These are phyloP conservation scores for Rhododendron ovatum DNA, from an alignment of 148 eudicot species.

Conservation along the genomic window DNA sequence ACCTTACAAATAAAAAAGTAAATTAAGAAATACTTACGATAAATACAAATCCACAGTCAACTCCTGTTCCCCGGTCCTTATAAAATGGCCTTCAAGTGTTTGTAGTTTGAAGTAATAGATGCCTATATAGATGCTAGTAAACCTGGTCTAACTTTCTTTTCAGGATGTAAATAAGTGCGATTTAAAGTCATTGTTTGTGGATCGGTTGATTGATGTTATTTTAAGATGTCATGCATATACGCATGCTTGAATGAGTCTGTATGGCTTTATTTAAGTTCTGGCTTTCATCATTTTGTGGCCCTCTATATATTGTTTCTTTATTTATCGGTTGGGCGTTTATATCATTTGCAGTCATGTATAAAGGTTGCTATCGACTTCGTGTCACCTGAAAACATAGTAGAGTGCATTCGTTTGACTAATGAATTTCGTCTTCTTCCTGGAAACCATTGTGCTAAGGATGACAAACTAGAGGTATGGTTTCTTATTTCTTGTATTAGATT, in stretches of 20 bases:
- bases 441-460: constrained; percentile 27
- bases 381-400: constrained; percentile 29
- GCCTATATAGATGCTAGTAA: neutral
- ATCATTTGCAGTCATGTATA: constrained; percentile 26
- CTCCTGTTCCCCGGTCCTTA: neutral
- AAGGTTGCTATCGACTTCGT: constrained; percentile 35
- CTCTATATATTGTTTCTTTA: no score
- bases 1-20: neutral
- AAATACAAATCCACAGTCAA: neutral
- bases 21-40: neutral
- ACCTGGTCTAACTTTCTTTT: neutral
- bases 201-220: neutral
- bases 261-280: neutral
- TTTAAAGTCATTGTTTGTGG: neutral
- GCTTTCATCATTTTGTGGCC: neutral
- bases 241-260: neutral
- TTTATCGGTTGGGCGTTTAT: neutral
- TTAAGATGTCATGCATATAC: neutral
- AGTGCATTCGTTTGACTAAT: constrained; percentile 28
- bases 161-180: neutral
- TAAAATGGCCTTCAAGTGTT: neutral
- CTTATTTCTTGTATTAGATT: neutral
- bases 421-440: constrained; percentile 29
- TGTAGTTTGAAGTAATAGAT: neutral
- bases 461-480: neutral